Conservation (phyloP, 2,329 filamentous ascomycete species). For the Ophiostoma sp. region DNA sequence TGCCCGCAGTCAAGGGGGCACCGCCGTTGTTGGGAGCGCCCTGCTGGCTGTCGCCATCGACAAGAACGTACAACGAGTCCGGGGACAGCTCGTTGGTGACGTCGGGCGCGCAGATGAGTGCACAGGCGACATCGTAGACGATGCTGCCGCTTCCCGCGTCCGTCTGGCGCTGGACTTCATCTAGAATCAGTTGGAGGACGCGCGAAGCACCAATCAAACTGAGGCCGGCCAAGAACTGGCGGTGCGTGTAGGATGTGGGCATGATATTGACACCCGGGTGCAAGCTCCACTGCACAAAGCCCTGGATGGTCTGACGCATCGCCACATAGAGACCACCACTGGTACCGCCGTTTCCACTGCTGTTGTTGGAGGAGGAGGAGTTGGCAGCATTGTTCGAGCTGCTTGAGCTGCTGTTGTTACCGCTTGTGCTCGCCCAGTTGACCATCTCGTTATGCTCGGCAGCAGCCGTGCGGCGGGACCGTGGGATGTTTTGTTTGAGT, state of each 20-base stretch:
- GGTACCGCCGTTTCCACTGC: conserved; percentile 41
- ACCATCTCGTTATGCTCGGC: conserved; percentile 68
- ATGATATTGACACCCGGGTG: conserved; percentile 54
- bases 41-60: neutral
- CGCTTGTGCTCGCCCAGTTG: conserved; percentile 53
- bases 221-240: conserved; percentile 63
- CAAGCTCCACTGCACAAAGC: conserved; percentile 66
- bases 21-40: neutral
- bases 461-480: conserved; percentile 61
- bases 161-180: conserved; percentile 65
- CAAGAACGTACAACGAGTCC: conserved; percentile 30
- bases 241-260: conserved; percentile 70
- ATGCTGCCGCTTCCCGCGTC: conserved; percentile 59
- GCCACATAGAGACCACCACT: conserved; percentile 58
- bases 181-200: conserved; percentile 62
- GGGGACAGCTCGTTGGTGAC: conserved; percentile 45
- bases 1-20: conserved; percentile 27
- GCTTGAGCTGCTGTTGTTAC: neutral
- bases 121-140: conserved; percentile 68
- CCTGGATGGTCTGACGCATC: conserved; percentile 62
- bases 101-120: conserved; percentile 69
- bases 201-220: conserved; percentile 62
- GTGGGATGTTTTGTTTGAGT: conserved; percentile 60
- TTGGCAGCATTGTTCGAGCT: neutral
- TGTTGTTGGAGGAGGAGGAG: conserved; percentile 29